Percentiles rank a stretch among this genome's conserved stretches.
phyloP scores from a whole-genome alignment of 768 basidiomycete genomes.

The Naganishia antarctica region DNA sequence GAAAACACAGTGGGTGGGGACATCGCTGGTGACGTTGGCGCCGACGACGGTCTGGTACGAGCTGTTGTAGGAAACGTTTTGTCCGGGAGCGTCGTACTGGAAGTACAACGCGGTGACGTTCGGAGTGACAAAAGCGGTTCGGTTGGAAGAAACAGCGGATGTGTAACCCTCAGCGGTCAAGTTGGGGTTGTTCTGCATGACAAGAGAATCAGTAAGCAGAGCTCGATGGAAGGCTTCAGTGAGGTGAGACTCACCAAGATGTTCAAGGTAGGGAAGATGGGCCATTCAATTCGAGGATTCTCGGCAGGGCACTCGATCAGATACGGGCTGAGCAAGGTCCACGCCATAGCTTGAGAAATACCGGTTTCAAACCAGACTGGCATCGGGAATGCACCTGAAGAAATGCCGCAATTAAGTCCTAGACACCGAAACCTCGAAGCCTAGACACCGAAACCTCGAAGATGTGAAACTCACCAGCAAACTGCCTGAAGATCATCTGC shows the following conservation, averaged over 20 bases:
- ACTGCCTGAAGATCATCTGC: slow-evolving; percentile 64
- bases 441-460: too few relatives aligned
- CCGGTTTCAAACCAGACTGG: slow-evolving; percentile 57
- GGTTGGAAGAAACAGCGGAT: slow-evolving; percentile 59
- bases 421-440: too few relatives aligned
- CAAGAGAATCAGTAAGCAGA: slow-evolving; percentile 46
- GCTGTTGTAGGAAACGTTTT: slow-evolving; percentile 55
- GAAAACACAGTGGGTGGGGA: slow-evolving; percentile 57
- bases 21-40: slow-evolving; percentile 51
- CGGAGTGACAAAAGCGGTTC: slow-evolving; percentile 55
- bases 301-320: slow-evolving; percentile 54
- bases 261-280: slow-evolving; percentile 59
- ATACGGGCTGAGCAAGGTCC: slow-evolving; percentile 28
- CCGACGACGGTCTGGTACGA: slow-evolving; percentile 55
- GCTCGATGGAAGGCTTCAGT: slow-evolving; percentile 22
- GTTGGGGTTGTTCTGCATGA: slow-evolving; percentile 49
- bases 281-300: slow-evolving; percentile 57
- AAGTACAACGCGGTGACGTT: slow-evolving; percentile 54
- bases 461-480: slow-evolving; percentile 53
- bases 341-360: slow-evolving; percentile 60
- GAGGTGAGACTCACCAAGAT: slow-evolving; percentile 50
- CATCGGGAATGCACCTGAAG: slow-evolving; percentile 54
- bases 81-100: slow-evolving; percentile 59
- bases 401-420: not conserved
- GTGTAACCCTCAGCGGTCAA: slow-evolving; percentile 42